Evolutionary conservation across 129 eudicot genomes (phyloP).

Genomic region (Escallonia rubra): DNA sequence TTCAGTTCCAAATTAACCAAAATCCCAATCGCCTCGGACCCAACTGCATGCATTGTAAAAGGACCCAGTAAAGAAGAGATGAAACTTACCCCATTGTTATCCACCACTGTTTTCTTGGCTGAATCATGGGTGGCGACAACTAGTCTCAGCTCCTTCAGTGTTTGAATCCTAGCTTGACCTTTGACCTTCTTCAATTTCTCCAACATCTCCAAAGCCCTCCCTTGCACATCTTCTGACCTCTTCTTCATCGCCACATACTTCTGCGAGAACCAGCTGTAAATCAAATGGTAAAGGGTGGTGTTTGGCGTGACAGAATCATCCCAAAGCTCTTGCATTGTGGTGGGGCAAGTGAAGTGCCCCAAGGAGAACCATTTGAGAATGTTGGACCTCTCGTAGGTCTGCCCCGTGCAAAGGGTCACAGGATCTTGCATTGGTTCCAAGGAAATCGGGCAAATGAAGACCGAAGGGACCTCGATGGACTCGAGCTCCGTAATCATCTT

Average conservation of each 20-base stretch:
- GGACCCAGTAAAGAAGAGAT: slow-evolving; percentile 36
- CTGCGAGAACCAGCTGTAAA: slow-evolving; percentile 47
- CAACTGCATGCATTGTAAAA: slow-evolving; percentile 44
- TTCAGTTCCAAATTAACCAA: slow-evolving; percentile 36
- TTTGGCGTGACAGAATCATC: slow-evolving; percentile 54
- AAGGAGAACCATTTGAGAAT: slow-evolving; percentile 50
- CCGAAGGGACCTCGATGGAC: slow-evolving; percentile 47
- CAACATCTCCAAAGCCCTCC: slow-evolving; percentile 29
- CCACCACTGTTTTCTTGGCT: slow-evolving; percentile 29
- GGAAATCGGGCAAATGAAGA: slow-evolving; percentile 59
- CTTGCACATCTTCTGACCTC: slow-evolving; percentile 49
- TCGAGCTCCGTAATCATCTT: slow-evolving; percentile 42
- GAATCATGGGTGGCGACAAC: slow-evolving; percentile 27
- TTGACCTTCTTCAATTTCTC: slow-evolving; percentile 38
- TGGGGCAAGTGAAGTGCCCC: slow-evolving; percentile 63
- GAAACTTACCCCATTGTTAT: slow-evolving; percentile 33
- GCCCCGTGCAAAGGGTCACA: slow-evolving; percentile 61
- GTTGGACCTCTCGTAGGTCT: slow-evolving; percentile 51
- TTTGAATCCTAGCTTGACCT: slow-evolving; percentile 47
- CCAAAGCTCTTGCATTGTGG: slow-evolving; percentile 72
- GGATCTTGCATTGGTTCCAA: slow-evolving; percentile 62
- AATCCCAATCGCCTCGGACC: slow-evolving; percentile 42
- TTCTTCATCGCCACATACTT: slow-evolving; percentile 49
- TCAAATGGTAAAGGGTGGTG: slow-evolving; percentile 40
- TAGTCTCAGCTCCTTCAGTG: slow-evolving; percentile 35